Base-by-base conservation (phyloP, 257 asterid genomes). In the Petunia secreta region DNA sequence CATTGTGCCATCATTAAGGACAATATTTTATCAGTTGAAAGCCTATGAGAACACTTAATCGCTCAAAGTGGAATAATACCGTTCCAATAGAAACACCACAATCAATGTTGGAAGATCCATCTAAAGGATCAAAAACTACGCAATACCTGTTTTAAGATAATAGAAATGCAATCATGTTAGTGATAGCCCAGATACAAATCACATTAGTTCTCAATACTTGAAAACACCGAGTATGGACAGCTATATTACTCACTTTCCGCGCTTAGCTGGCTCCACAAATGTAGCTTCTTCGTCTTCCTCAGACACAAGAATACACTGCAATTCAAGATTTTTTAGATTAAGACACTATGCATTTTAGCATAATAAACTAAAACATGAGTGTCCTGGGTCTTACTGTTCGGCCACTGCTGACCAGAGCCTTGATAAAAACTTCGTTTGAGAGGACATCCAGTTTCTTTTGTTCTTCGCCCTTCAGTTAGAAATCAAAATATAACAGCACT, bases 11-110 rank as follows among this genome's bases (percentile, higher is more conserved):
- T 4, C 52, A 25, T 40, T 48, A 50, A 34, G 6, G 50, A 40
- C 44, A 55, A 34, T 13, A 43, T 15, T 62, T 52, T 67, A 3
- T 3, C 25, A 79, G 41, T 54, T 73, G 8, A 48, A 73, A 50
- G 77, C 44, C 46, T 73, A 57, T 73, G 46, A 71, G 36, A 82
- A 76, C 40, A 9, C 39, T 62, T 46, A 78, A 78, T 37, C 34
- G 75, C 58, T 78, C 11, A 48, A 54, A 52, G 48, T 60, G 63
- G 81, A 60, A 75, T 15, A 88, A 25, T 88, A 95, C 99, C 37
- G 99, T 95, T 84, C 99, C 99, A 66, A 95, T 95, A 13, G 98
- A 91, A 83, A 95, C 99, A 34, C 95, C 99, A 85, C 99, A 95
- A 87, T 95, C 99, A 52, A 95, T 95, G 76, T 95, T 95, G 84